Base-by-base conservation (phyloP, 192 early-diverging fungal species). In the Coemansia sp. region DNA sequence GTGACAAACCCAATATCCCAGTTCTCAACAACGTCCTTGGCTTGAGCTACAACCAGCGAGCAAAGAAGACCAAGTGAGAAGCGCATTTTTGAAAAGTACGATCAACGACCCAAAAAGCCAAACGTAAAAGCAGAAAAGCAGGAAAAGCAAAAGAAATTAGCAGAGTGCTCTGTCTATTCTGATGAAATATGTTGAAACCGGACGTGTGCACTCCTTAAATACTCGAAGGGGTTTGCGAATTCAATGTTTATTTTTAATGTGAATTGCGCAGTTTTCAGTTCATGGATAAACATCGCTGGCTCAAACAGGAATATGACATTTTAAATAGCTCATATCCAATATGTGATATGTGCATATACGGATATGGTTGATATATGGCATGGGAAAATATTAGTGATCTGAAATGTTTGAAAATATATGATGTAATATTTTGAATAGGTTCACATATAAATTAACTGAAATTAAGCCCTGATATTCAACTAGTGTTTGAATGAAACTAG, bases 1-100 rank as follows among this genome's bases (percentile, higher is more conserved):
- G 17, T 58, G 1, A 72, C 59, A 57, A 59, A 72, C n/a, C 54
- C 53, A 15, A 76, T 59, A 19, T 70, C 68, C 74, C 74, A 76
- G 53, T 76, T 58, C 34, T 74, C 46, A 14, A 74, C 63, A 5
- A 74, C 66, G 38, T 31, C 50, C 42, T 31, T 61, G 21, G 66
- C 66, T 8, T 58, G 48, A 17, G 25, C 59, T 22, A 46, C 15
- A 25, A 6, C 40, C 12, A 42, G 15, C 12, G 40, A 42, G 40
- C 40, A 42, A 42, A 42, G 40, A 42, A 42, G 40, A 42, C 40
- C 40, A 42, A 42, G 40, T 15, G 15, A 42, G 40, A 42, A 15
- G 40, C 40, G 40, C 40, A 42, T 42, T 42, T 42, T 42, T 8
- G 40, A 42, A 15, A 42, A 15, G 40, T 15, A 42, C 10, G 10